Evolutionary conservation across 805 yeast genomes (phyloP).

Genomic region (Hanseniaspora jakobsenii): DNA sequence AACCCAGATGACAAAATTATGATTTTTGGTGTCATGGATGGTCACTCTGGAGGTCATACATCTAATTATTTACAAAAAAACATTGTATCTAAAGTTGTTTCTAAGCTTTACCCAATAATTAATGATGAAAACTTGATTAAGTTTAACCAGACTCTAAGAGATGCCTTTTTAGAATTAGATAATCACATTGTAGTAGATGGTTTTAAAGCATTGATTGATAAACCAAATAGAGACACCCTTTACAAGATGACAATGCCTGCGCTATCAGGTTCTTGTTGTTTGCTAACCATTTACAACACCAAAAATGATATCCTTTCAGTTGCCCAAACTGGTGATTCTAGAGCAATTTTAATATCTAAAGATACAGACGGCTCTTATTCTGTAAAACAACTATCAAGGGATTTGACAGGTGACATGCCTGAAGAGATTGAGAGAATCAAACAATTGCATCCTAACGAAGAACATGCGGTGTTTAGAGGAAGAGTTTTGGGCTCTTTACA

Average conservation of each 20-base stretch:
- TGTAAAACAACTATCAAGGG: slow-evolving; percentile 72
- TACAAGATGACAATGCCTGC: slow-evolving; percentile 74
- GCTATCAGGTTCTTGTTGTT: slow-evolving; percentile 86
- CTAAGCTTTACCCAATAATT: slow-evolving; percentile 49
- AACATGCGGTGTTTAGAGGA: slow-evolving; percentile 64
- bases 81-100: slow-evolving; percentile 62
- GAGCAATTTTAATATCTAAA: slow-evolving; percentile 48
- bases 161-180: slow-evolving; percentile 73
- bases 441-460: slow-evolving; percentile 85
- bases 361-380: slow-evolving; percentile 47
- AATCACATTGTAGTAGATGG: slow-evolving; percentile 72
- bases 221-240: slow-evolving; percentile 47
- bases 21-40: slow-evolving; percentile 93
- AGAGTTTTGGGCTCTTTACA: slow-evolving; percentile 86
- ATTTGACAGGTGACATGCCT: slow-evolving; percentile 88
- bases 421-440: slow-evolving; percentile 74
- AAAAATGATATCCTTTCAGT: slow-evolving; percentile 59
- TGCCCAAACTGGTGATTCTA: slow-evolving; percentile 92
- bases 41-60: slow-evolving; percentile 95
- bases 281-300: slow-evolving; percentile 77
- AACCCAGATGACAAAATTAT: slow-evolving; percentile 73
- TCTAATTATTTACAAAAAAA: slow-evolving; percentile 73
- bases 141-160: slow-evolving; percentile 67
- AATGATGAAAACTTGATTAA: slow-evolving; percentile 47
- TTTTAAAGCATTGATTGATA: slow-evolving; percentile 53